Conservation (phyloP, 2,329 filamentous ascomycete genomes). For the Aureobasidium melanogenum region DNA sequence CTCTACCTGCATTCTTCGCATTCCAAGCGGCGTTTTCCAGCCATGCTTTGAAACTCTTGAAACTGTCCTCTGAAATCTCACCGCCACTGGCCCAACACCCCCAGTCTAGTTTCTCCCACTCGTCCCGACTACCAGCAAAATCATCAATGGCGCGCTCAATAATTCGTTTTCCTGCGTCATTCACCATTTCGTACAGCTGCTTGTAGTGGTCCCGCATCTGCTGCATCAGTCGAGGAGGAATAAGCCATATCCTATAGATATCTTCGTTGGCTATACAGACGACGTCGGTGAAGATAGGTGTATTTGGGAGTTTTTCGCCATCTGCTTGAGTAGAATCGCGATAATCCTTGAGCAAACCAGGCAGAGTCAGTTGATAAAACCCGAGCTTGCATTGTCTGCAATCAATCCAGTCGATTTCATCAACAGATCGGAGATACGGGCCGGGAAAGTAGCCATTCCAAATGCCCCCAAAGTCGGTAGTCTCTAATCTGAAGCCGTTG, state of each 20-base stretch:
- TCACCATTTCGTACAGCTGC: neutral
- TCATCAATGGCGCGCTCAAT: neutral
- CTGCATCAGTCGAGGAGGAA: neutral
- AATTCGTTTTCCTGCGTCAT: neutral
- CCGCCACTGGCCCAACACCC: neutral
- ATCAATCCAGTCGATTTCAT: neutral
- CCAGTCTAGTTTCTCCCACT: constrained; percentile 1
- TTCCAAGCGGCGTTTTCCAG: neutral
- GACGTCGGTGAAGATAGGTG: neutral
- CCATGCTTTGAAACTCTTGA: neutral
- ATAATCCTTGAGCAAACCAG: neutral
- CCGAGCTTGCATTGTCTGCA: neutral
- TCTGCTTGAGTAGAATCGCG: neutral
- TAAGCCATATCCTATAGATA: neutral
- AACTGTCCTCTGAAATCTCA: too few species aligned
- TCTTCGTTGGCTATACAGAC: neutral
- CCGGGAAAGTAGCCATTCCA: neutral
- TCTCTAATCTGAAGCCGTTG: too few species aligned
- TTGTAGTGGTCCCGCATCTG: neutral
- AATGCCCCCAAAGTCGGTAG: neutral
- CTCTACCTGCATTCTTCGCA: neutral
- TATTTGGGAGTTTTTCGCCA: neutral
- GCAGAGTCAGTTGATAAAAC: neutral
- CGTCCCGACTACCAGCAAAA: neutral
- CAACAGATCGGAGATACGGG: neutral